Percentiles rank a stretch among this genome's conserved stretches.
Conservation (phyloP, 75 land plant genomes). For the Cunninghamia lanceolata region DNA sequence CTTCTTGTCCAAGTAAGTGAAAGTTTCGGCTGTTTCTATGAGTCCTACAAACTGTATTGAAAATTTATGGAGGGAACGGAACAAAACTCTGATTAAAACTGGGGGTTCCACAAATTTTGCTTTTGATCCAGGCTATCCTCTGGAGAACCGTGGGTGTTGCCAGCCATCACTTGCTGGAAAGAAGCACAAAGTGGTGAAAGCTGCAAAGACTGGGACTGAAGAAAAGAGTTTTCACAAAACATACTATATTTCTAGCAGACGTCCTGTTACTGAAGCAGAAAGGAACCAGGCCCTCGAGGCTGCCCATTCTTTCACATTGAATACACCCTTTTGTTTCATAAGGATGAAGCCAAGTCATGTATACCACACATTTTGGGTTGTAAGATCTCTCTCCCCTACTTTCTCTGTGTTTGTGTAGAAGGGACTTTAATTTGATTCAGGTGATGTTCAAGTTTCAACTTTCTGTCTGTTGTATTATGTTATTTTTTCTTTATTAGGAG, state of each 20-base stretch:
- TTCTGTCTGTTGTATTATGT: background rate
- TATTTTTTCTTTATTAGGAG: background rate
- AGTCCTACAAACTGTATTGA: background rate
- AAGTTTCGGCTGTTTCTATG: background rate
- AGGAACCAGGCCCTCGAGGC: slow-evolving; percentile 12
- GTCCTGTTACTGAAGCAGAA: slow-evolving; percentile 24
- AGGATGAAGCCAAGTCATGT: slow-evolving; percentile 33
- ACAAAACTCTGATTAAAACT: background rate
- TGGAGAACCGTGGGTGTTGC: background rate
- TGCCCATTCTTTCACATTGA: slow-evolving; percentile 9
- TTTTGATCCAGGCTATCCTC: background rate
- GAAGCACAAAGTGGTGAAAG: background rate
- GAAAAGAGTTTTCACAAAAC: background rate
- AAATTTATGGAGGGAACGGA: background rate
- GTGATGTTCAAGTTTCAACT: background rate
- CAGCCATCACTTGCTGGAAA: background rate
- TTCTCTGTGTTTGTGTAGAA: background rate
- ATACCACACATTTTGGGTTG: slow-evolving; percentile 37
- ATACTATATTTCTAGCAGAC: slow-evolving; percentile 15
- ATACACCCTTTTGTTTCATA: slow-evolving; percentile 6
- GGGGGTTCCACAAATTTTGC: background rate
- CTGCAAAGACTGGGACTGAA: background rate
- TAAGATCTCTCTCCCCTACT: slow-evolving; percentile 8
- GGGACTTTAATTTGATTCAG: background rate
- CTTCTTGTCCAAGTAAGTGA: background rate